Base-by-base conservation (phyloP, 805 yeast genomes). In the Tetrapisispora iriomotensis region DNA sequence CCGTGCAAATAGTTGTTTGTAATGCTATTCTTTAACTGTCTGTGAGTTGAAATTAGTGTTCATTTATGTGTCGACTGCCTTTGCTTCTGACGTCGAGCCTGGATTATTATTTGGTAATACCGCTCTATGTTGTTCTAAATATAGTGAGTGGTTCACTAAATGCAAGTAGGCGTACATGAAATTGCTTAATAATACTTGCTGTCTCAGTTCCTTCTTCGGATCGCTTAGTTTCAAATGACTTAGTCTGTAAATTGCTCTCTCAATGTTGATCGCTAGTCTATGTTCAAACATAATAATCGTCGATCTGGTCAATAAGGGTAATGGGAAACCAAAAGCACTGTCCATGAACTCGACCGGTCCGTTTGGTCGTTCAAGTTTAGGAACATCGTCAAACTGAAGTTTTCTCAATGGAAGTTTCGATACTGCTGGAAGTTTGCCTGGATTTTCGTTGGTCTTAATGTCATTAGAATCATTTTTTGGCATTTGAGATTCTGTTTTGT, bases 161-260 rank as follows among this genome's bases (percentile, higher is more conserved):
- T 92, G 90, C 67, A 92, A 71, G 61, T 92, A 92, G 0, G 96
- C 90, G 57, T 92, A 92, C 98, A 92, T 92, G 73, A 92, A 92
- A 59, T 92, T 92, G 43, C 96, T 85, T 46, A 92, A 64, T 36
- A 92, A 60, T 1, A 92, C 98, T 58, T 92, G 98, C 58, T 92
- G 96, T 28, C 87, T 71, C 45, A 92, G 65, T 22, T 94, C 92
- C 43, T 97, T 68, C 55, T 86, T 82, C 1, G 97, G 90, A 60
- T 92, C 94, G 20, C 97, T 95, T 47, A 92, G 69, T 60, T 92
- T 92, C 57, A 92, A 66, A 61, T 92, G 98, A 38, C 95, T 83
- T 40, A 92, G 68, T 41, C 98, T 68, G 61, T 92, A 92, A 37
- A 92, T 83, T 0, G 98, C 98, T 29, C 98, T 71, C 61, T 92